A percentile compares a stretch with the other conserved stretches of the same genome.
phyloP scores from a whole-genome alignment of 139 green algal genomes.

The Gonium pectorale region DNA sequence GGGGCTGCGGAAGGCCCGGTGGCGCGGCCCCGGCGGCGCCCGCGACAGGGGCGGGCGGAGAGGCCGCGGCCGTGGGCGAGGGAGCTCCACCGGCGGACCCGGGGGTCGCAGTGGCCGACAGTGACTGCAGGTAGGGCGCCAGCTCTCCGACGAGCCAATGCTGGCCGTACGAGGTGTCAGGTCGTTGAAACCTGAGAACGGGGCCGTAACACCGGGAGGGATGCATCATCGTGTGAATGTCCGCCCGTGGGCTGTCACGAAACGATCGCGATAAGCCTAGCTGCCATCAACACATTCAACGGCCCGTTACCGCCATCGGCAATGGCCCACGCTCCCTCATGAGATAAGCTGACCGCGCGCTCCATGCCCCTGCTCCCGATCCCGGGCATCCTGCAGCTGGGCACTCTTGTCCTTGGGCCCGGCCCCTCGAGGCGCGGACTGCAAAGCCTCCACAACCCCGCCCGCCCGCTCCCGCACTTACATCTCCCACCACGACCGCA shows the following conservation, averaged over 20 bases:
- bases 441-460: neutral
- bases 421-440: too few relatives aligned
- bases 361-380: too few relatives aligned
- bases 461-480: neutral
- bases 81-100: neutral
- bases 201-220: too few relatives aligned
- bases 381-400: too few relatives aligned
- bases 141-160: constrained; percentile 40
- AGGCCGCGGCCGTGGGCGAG: neutral
- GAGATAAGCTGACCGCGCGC: too few relatives aligned
- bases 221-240: too few relatives aligned
- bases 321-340: too few relatives aligned
- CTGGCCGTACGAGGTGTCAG: constrained; percentile 29
- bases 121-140: neutral
- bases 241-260: too few relatives aligned
- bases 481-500: constrained; percentile 37
- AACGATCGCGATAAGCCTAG: too few relatives aligned
- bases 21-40: neutral
- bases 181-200: constrained; percentile 1
- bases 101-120: neutral
- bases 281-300: too few relatives aligned
- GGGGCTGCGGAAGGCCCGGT: constrained; percentile 22
- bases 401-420: too few relatives aligned
- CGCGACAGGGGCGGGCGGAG: neutral
- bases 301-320: too few relatives aligned